phyloP scores from a whole-genome alignment of 495 filamentous ascomycete genomes.

The Penicillium paxilli region DNA sequence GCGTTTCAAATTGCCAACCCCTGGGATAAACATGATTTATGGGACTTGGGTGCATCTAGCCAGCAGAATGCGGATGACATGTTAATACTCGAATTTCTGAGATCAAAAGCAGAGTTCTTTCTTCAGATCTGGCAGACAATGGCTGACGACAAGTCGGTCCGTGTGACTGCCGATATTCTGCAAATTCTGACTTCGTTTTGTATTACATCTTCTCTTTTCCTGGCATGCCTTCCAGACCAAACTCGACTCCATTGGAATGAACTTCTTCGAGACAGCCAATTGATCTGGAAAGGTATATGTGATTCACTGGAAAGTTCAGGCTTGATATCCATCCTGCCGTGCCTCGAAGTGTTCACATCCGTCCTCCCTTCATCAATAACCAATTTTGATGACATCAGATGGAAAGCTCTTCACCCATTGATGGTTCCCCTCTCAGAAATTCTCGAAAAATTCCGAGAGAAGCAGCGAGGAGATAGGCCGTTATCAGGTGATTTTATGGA shows the following conservation, averaged over 20 bases:
- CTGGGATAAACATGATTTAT: constrained; percentile 24
- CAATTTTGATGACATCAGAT: constrained; percentile 11
- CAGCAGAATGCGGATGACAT: constrained; percentile 41
- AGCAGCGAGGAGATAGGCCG: constrained; percentile 18
- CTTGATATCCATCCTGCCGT: constrained; percentile 28
- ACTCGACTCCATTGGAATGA: constrained; percentile 23
- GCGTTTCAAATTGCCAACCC: constrained; percentile 25
- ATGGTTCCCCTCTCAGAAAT: constrained; percentile 30
- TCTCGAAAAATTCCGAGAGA: constrained; percentile 44
- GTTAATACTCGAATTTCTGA: constrained; percentile 46
- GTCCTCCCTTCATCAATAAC: constrained; percentile 25
- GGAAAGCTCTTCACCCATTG: constrained; percentile 24
- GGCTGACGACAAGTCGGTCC: constrained; percentile 38
- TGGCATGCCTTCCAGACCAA: constrained; percentile 35
- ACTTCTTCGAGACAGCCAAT: constrained; percentile 30
- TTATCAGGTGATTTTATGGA: constrained; percentile 66
- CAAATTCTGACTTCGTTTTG: constrained; percentile 50
- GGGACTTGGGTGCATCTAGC: constrained; percentile 20
- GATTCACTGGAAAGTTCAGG: constrained; percentile 32
- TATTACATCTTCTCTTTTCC: constrained; percentile 34
- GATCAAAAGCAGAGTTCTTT: constrained; percentile 44
- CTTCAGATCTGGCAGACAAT: constrained; percentile 45
- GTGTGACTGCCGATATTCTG: constrained; percentile 47
- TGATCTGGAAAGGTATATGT: constrained; percentile 39
- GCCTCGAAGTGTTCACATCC: constrained; percentile 34